Evolutionary conservation across 192 early-diverging fungal species (phyloP).

Genomic region (Ramicandelaber brevisporus): DNA sequence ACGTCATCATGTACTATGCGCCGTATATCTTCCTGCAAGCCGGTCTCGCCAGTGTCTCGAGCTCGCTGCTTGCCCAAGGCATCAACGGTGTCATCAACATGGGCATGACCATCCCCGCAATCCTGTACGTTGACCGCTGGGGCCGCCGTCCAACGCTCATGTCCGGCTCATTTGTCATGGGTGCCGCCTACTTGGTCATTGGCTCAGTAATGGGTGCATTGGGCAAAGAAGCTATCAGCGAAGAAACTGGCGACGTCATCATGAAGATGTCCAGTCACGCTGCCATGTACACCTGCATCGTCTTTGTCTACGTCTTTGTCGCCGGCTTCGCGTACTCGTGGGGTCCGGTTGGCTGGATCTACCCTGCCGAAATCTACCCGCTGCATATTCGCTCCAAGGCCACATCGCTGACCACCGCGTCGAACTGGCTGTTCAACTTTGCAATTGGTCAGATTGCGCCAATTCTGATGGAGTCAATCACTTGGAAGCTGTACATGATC

Average conservation of each 20-base stretch:
- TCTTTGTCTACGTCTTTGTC: constrained; percentile 21
- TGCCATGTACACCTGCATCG: constrained; percentile 11
- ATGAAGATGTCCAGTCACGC: constrained; percentile 1
- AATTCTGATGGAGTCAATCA: constrained; percentile 25
- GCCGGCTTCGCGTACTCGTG: constrained; percentile 39
- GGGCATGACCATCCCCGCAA: constrained; percentile 58
- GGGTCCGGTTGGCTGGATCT: constrained; percentile 52
- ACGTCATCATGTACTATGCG: constrained; percentile 46
- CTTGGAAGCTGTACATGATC: constrained; percentile 32
- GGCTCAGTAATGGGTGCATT: constrained; percentile 5
- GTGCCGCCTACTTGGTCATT: constrained; percentile 5
- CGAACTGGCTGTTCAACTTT: constrained; percentile 42
- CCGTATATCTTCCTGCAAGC: constrained; percentile 19
- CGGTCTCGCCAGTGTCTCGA: constrained; percentile 18
- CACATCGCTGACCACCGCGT: constrained; percentile 29
- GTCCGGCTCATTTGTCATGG: constrained; percentile 10
- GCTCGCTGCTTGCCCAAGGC: constrained; percentile 17
- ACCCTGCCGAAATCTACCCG: constrained; percentile 53
- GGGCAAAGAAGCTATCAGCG: constrained; percentile 1
- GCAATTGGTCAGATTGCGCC: constrained; percentile 27
- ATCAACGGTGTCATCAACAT: constrained; percentile 25
- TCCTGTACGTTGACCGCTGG: constrained; percentile 50
- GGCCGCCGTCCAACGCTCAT: constrained; percentile 43
- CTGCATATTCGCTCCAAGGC: constrained; percentile 34
- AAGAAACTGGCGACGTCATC: constrained; percentile 5